Conservation (phyloP, 2,329 filamentous ascomycete genomes). For the Penicillium sp. region DNA sequence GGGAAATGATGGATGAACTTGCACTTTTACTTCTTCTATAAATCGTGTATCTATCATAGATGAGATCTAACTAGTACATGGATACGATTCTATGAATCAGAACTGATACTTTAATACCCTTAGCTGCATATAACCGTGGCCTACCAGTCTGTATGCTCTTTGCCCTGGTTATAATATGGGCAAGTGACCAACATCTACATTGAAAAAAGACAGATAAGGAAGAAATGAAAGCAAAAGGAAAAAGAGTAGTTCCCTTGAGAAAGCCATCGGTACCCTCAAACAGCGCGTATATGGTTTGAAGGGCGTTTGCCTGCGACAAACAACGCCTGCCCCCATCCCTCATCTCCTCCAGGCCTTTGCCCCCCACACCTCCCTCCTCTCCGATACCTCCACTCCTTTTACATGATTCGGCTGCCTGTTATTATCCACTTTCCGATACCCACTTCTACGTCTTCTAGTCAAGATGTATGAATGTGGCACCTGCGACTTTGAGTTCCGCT, state of each 20-base stretch:
- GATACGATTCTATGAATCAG: background rate
- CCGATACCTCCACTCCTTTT: background rate
- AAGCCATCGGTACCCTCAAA: background rate
- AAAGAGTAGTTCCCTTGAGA: too few species aligned
- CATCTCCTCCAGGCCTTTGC: background rate
- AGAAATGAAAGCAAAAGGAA: too few species aligned
- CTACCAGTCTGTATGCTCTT: too few species aligned
- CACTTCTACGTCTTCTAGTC: background rate
- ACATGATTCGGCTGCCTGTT: background rate
- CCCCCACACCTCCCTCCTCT: background rate
- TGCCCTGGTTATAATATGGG: too few species aligned
- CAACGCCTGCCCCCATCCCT: background rate
- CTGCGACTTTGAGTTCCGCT: background rate
- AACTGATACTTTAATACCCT: background rate
- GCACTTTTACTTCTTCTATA: background rate
- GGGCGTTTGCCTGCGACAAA: background rate
- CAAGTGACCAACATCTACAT: too few species aligned
- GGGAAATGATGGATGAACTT: background rate
- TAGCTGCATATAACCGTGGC: background rate
- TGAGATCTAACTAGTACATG: background rate
- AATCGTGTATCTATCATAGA: background rate
- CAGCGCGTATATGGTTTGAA: background rate
- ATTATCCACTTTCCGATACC: background rate
- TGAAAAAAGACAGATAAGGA: too few species aligned
- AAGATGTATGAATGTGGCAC: background rate